Evolutionary conservation across 2,329 filamentous ascomycete genomes (phyloP), one percentile per base, ranked within the genome.

Genomic region (Torrubiella hemipterigena): DNA sequence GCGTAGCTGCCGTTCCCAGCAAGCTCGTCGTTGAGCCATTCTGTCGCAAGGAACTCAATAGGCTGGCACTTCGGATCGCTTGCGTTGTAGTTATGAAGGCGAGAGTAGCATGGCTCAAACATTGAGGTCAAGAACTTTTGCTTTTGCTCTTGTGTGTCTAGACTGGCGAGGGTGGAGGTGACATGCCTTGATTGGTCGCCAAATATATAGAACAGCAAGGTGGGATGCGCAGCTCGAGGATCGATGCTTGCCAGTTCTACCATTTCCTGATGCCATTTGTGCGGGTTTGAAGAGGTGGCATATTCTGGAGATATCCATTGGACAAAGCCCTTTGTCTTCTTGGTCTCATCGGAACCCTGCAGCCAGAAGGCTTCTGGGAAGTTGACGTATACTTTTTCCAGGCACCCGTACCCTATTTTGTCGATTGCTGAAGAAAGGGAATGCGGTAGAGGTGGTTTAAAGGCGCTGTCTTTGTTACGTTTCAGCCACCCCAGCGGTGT

Each of bases 1-100:
- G 69, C 72, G 52, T 94, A 94, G 42, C 77, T 82, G 7, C 87
- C 86, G 47, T 79, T 75, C 0, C 87, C 86, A 0, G 86, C 81
- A 19, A 86, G 68, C 12, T 81, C 73, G 47, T 94, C 86, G 29
- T 69, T 69, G 17, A 81, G 65, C 86, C 86, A 94, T 35, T 71
- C 66, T 0, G 86, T 93, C 0, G 81, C 74, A 4, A 86, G 60
- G 23, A 76, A 69, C 1, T 63, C 69, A 1, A 52, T 56, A 0
- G 86, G 83, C 19, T 60, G 60, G 48, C 84, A 91, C 7, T 64
- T 58, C 0, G 69, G 48, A 0, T 66, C 58, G 0, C 40, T 41
- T 1, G 63, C 45, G 2, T 63, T 55, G 56, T 82, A 93, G 38
- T 77, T 66, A 0, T 81, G 82, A 1, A 94, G 63, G 1, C 66